These are phyloP conservation scores for Paecilomyces formosus DNA, from an alignment of 2,329 filamentous ascomycete species.

Conservation along the genomic window DNA sequence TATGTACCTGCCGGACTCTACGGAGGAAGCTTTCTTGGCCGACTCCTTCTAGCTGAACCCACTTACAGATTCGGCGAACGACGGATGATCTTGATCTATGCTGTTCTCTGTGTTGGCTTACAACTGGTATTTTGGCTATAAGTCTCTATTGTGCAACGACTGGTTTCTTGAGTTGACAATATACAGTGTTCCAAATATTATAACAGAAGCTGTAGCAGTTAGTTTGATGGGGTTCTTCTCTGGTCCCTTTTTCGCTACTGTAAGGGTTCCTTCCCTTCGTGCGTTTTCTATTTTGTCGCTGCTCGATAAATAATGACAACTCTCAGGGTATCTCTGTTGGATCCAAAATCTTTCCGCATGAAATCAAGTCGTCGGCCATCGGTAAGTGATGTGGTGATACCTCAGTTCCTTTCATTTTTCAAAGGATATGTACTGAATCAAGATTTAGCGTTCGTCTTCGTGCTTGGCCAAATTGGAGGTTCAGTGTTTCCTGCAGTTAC, in stretches of 20 bases:
- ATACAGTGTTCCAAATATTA: conserved; percentile 30
- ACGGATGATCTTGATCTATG: conserved; percentile 51
- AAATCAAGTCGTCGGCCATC: conserved; percentile 42
- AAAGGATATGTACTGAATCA: background rate
- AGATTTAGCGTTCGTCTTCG: conserved; percentile 42
- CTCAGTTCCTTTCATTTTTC: background rate
- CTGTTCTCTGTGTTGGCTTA: conserved; percentile 43
- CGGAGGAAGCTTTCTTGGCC: conserved; percentile 51
- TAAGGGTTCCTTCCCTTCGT: conserved; percentile 12
- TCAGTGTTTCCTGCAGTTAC: conserved; percentile 51
- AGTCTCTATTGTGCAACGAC: background rate
- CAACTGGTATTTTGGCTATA: conserved; percentile 55
- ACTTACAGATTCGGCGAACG: conserved; percentile 53
- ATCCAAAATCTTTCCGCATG: conserved; percentile 44
- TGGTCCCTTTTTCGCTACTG: conserved; percentile 52
- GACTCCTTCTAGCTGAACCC: conserved; percentile 52
- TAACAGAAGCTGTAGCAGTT: conserved; percentile 47
- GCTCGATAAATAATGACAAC: background rate
- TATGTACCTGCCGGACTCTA: conserved; percentile 57
- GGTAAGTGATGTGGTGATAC: conserved; percentile 13
- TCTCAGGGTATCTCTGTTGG: conserved; percentile 40
- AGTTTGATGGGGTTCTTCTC: conserved; percentile 52
- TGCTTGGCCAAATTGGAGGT: conserved; percentile 50
- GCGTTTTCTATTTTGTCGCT: background rate
- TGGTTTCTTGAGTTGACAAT: background rate